phyloP scores from a whole-genome alignment of 441 rosid genomes.

The Kokia cookei region DNA sequence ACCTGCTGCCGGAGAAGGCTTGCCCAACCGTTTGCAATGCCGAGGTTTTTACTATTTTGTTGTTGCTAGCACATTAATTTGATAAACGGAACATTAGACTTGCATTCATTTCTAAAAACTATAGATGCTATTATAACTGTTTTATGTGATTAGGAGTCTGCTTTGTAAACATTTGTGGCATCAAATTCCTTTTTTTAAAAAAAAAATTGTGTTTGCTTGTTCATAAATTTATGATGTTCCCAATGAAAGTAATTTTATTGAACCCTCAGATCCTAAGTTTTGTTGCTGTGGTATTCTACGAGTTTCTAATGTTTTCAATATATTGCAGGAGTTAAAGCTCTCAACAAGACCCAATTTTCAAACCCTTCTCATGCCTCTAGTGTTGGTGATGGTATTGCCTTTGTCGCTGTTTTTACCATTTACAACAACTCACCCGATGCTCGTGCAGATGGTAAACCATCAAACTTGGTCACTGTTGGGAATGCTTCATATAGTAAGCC shows the following conservation, averaged over 20 bases:
- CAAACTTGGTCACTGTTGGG: slow-evolving; percentile 56
- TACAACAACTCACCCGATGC: slow-evolving; percentile 38
- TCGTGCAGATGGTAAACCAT: slow-evolving; percentile 26
- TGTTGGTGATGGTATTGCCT: slow-evolving; percentile 39
- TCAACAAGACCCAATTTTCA: slow-evolving; percentile 45
- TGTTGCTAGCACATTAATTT: neutral
- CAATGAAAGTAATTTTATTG: neutral
- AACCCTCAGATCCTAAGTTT: neutral
- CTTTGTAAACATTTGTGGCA: neutral
- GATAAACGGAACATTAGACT: neutral
- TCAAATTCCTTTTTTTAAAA: no score
- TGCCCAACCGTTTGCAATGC: slow-evolving; percentile 76
- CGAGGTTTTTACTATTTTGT: slow-evolving; percentile 36
- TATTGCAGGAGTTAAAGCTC: slow-evolving; percentile 64
- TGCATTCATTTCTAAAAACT: neutral
- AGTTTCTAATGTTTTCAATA: neutral
- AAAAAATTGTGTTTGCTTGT: neutral
- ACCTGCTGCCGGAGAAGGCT: slow-evolving; percentile 73
- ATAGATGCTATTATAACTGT: neutral
- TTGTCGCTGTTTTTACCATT: slow-evolving; percentile 77
- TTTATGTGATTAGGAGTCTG: neutral
- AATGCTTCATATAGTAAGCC: slow-evolving; percentile 61
- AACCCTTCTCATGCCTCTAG: slow-evolving; percentile 21
- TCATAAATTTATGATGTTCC: neutral
- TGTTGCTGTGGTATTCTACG: neutral